Percentiles rank a stretch among this genome's conserved stretches.
Evolutionary conservation across 805 yeast species (phyloP).

Genomic region (Wickerhamomyces sydowiorum): DNA sequence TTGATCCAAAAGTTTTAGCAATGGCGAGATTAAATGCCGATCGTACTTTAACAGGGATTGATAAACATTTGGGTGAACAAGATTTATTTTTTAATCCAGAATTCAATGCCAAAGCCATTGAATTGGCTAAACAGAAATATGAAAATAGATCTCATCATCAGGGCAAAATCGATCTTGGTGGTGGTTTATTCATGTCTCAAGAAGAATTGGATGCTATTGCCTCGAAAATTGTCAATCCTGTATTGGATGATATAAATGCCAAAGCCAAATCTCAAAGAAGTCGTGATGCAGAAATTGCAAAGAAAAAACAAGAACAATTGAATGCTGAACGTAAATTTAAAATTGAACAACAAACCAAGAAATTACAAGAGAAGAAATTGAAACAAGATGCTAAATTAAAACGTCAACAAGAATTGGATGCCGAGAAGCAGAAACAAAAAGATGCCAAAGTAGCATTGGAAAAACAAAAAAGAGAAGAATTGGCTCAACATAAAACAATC

Average conservation of each 20-base stretch:
- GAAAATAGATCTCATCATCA: constrained; percentile 45
- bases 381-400: constrained; percentile 29
- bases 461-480: constrained; percentile 29
- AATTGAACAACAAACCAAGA: constrained; percentile 31
- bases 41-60: constrained; percentile 31
- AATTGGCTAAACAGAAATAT: constrained; percentile 65
- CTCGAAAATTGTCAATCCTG: constrained; percentile 73
- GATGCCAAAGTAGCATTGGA: constrained; percentile 22
- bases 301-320: constrained; percentile 29
- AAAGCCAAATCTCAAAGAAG: constrained; percentile 69
- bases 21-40: constrained; percentile 49
- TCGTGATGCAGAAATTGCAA: constrained; percentile 40
- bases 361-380: constrained; percentile 33
- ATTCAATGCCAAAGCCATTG: constrained; percentile 67
- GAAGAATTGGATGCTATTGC: constrained; percentile 80
- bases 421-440: constrained; percentile 37
- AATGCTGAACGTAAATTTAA: constrained; percentile 36
- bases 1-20: constrained; percentile 39
- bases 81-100: constrained; percentile 40
- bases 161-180: constrained; percentile 75
- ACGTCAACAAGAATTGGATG: constrained; percentile 40
- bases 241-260: constrained; percentile 62
- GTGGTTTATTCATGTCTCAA: constrained; percentile 74
- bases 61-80: constrained; percentile 35
- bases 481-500: constrained; percentile 30